Conservation (phyloP, 2,329 filamentous ascomycete genomes). For the Neofusicoccum sp. region DNA sequence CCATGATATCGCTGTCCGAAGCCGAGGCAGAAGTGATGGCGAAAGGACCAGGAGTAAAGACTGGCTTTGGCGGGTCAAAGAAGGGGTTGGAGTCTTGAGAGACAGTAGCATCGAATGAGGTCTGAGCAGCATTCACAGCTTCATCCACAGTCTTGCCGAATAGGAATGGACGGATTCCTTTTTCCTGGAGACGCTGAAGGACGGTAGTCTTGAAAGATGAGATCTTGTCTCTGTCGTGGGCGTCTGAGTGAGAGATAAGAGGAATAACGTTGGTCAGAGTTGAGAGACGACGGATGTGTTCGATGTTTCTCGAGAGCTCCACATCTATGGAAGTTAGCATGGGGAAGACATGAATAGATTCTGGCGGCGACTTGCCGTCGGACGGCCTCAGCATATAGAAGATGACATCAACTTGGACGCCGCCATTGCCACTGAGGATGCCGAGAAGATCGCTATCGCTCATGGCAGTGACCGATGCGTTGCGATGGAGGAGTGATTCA, state of each 20-base stretch:
- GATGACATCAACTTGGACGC: constrained; percentile 78
- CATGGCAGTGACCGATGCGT: constrained; percentile 60
- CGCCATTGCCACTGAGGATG: constrained; percentile 77
- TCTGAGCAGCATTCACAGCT: constrained; percentile 32
- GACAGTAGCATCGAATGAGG: constrained; percentile 22
- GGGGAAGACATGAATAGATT: constrained; percentile 24
- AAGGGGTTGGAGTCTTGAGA: constrained; percentile 24
- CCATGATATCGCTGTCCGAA: constrained; percentile 78
- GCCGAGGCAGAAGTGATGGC: constrained; percentile 73
- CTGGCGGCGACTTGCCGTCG: constrained; percentile 59
- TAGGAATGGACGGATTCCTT: constrained; percentile 63
- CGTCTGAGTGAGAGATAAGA: constrained; percentile 74
- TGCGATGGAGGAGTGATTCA: constrained; percentile 65
- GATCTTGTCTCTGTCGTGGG: constrained; percentile 59
- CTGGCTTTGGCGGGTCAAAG: background rate
- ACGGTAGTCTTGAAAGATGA: constrained; percentile 60
- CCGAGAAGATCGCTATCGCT: constrained; percentile 72
- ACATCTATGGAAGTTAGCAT: constrained; percentile 25
- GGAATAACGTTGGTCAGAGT: constrained; percentile 81
- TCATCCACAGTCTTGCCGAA: constrained; percentile 53
- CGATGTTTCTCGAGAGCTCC: constrained; percentile 59
- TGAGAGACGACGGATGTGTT: constrained; percentile 68
- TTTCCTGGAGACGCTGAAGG: constrained; percentile 50
- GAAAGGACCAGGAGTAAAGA: constrained; percentile 54
- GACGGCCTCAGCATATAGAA: constrained; percentile 70